Conservation (phyloP, 2,329 filamentous ascomycete species). For the Calonectria multiphialidica region DNA sequence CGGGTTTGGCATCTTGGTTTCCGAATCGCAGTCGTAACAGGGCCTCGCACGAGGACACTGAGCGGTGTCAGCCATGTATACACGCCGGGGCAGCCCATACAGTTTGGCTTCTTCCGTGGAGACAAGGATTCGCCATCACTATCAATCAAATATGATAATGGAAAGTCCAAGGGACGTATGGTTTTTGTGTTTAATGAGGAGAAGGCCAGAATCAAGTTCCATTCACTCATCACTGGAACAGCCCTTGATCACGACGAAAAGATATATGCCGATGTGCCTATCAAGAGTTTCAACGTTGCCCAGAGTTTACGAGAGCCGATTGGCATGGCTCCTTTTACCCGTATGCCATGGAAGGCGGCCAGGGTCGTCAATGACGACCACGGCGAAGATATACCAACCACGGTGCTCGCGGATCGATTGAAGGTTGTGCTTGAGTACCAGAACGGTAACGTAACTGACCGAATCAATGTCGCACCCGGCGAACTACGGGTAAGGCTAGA, state of each 20-base stretch:
- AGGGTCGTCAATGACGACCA: slow-evolving; percentile 80
- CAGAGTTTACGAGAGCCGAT: slow-evolving; percentile 64
- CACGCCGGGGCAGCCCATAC: slow-evolving; percentile 73
- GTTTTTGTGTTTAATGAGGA: slow-evolving; percentile 81
- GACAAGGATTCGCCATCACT: slow-evolving; percentile 78
- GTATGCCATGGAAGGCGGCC: slow-evolving; percentile 73
- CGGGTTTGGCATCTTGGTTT: slow-evolving; percentile 83
- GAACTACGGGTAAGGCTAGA: slow-evolving; percentile 77
- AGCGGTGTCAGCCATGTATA: slow-evolving; percentile 81
- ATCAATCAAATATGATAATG: slow-evolving; percentile 77
- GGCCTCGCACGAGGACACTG: slow-evolving; percentile 80
- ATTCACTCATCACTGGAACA: slow-evolving; percentile 80
- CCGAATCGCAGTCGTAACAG: slow-evolving; percentile 82
- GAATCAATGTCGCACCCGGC: slow-evolving; percentile 84
- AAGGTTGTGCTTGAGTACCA: slow-evolving; percentile 82
- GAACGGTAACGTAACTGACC: slow-evolving; percentile 83
- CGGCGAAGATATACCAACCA: slow-evolving; percentile 69
- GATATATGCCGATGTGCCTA: slow-evolving; percentile 76
- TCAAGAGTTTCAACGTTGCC: slow-evolving; percentile 74
- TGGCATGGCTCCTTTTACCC: slow-evolving; percentile 62
- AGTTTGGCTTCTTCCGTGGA: slow-evolving; percentile 81
- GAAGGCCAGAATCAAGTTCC: slow-evolving; percentile 78
- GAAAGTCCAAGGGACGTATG: slow-evolving; percentile 76
- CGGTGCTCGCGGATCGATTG: slow-evolving; percentile 81
- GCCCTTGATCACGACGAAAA: slow-evolving; percentile 76